These are phyloP conservation scores for Ramichloridium luteum DNA, from an alignment of 2,329 filamentous ascomycete species.

Conservation along the genomic window DNA sequence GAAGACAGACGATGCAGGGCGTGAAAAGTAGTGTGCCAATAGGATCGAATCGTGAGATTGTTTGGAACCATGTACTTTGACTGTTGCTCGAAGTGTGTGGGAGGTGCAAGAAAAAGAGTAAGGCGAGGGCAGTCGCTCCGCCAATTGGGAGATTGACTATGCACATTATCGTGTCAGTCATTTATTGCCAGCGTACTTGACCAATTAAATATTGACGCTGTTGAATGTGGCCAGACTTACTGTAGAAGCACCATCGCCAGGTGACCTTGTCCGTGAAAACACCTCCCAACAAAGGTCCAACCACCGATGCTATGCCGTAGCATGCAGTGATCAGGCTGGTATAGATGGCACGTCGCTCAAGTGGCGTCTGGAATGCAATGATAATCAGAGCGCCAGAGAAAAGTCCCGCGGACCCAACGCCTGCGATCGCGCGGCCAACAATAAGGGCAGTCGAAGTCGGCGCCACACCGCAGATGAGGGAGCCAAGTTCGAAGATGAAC, in stretches of 20 bases:
- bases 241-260: conserved; percentile 42
- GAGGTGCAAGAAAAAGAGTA: conserved; percentile 12
- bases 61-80: conserved; percentile 13
- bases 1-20: conserved; percentile 29
- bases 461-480: conserved; percentile 38
- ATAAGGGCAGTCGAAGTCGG: conserved; percentile 39
- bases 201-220: too few relatives aligned
- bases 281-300: conserved; percentile 42
- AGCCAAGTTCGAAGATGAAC: conserved; percentile 34
- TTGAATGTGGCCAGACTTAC: too few relatives aligned
- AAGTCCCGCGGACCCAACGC: conserved; percentile 42
- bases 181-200: too few relatives aligned
- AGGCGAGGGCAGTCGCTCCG: conserved; percentile 13
- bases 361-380: conserved; percentile 8
- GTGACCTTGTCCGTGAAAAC: conserved; percentile 33
- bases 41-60: conserved; percentile 27
- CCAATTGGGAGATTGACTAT: conserved; percentile 32
- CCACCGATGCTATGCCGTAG: conserved; percentile 32
- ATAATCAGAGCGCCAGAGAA: conserved; percentile 29
- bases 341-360: conserved; percentile 8
- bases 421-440: conserved; percentile 40
- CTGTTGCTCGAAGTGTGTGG: too few relatives aligned
- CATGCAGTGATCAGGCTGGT: conserved; percentile 26
- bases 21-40: conserved; percentile 27
- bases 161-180: conserved; percentile 2